phyloP scores from a whole-genome alignment of 2,329 filamentous ascomycete species.

The Metarhizium anisopliae region DNA sequence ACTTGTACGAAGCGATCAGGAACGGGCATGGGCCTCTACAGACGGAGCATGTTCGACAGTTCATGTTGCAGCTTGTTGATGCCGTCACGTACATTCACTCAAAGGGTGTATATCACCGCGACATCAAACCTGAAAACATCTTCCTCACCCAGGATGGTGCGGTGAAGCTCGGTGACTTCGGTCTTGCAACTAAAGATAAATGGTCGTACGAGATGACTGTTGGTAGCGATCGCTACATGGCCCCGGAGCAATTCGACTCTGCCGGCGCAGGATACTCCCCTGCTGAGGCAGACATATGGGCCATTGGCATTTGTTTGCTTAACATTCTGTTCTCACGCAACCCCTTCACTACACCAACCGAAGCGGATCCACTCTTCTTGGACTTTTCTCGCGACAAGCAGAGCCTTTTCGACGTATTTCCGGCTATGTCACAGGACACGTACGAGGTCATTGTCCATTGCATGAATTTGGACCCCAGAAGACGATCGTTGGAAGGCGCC shows the following conservation, averaged over 20 bases:
- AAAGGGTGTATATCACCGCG: slow-evolving; percentile 88
- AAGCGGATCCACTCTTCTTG: slow-evolving; percentile 84
- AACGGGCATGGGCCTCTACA: slow-evolving; percentile 79
- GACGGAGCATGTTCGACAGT: slow-evolving; percentile 92
- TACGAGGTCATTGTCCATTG: slow-evolving; percentile 88
- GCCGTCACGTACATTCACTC: slow-evolving; percentile 85
- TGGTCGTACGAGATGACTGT: slow-evolving; percentile 93
- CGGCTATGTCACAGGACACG: slow-evolving; percentile 96
- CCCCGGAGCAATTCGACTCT: slow-evolving; percentile 94
- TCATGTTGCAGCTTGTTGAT: slow-evolving; percentile 91
- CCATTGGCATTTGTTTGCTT: slow-evolving; percentile 89
- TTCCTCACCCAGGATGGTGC: slow-evolving; percentile 79
- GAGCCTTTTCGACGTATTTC: slow-evolving; percentile 95
- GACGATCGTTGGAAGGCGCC: slow-evolving; percentile 71
- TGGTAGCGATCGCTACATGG: slow-evolving; percentile 98
- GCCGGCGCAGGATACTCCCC: slow-evolving; percentile 82
- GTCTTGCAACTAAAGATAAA: slow-evolving; percentile 77
- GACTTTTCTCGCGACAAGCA: slow-evolving; percentile 93
- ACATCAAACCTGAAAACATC: slow-evolving; percentile 99
- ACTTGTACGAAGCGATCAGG: slow-evolving; percentile 95
- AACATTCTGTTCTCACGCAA: slow-evolving; percentile 97
- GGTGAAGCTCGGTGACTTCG: slow-evolving; percentile 97
- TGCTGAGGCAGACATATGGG: slow-evolving; percentile 91
- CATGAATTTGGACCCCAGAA: slow-evolving; percentile 82
- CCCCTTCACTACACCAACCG: slow-evolving; percentile 83